A percentile compares a stretch with the other conserved stretches of the same genome.
Conservation (phyloP, 2,329 filamentous ascomycete genomes). For the Hysterium pulicare region DNA sequence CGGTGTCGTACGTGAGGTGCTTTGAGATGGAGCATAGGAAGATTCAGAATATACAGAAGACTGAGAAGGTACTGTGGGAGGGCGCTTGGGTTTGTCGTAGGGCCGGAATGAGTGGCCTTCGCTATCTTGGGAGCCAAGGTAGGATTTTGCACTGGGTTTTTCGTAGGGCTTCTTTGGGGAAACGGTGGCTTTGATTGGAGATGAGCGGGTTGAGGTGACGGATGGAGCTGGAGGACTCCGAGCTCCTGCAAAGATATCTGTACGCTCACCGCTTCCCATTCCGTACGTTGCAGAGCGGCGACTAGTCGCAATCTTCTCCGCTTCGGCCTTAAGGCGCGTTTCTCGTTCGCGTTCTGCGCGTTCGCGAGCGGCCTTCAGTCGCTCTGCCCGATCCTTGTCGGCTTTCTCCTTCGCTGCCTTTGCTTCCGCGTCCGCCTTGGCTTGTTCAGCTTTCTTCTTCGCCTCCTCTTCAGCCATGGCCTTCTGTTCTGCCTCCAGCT, state of each 20-base stretch:
- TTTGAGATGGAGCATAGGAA: constrained; percentile 81
- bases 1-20: constrained; percentile 78
- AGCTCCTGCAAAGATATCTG: constrained; percentile 70
- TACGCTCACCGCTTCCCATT: constrained; percentile 62
- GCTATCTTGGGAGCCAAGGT: constrained; percentile 61
- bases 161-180: constrained; percentile 44
- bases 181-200: constrained; percentile 34
- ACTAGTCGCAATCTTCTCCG: constrained; percentile 25
- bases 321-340: constrained; percentile 34
- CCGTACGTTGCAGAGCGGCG: constrained; percentile 38
- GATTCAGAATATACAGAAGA: constrained; percentile 69
- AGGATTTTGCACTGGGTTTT: constrained; percentile 54
- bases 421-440: constrained; percentile 27
- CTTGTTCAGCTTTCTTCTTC: constrained; percentile 19
- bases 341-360: constrained; percentile 37
- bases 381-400: constrained; percentile 32
- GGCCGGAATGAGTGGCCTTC: constrained; percentile 67
- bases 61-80: constrained; percentile 53
- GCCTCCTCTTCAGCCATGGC: constrained; percentile 34
- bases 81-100: constrained; percentile 64
- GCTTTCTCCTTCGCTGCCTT: constrained; percentile 29
- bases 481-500: constrained; percentile 39
- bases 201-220: constrained; percentile 34
- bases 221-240: constrained; percentile 50
- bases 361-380: constrained; percentile 38